Conservation (phyloP, 2,329 filamentous ascomycete species). For the Cylindrodendrum hubeiense region DNA sequence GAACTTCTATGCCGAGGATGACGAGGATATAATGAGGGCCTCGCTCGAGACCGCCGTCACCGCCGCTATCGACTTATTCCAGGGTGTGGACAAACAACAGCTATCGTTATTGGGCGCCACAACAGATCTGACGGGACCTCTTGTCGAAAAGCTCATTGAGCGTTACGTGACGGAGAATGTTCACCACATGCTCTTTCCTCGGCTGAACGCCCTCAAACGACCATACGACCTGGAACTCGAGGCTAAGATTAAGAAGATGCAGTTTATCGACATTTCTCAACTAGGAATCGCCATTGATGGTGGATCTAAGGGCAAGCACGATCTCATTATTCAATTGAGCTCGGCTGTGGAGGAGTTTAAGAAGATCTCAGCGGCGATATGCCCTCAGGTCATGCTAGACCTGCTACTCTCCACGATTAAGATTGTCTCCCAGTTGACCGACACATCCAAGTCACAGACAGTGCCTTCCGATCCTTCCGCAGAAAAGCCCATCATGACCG, state of each 20-base stretch:
- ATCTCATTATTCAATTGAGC: slow-evolving; percentile 80
- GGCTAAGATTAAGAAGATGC: slow-evolving; percentile 91
- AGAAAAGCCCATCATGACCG: slow-evolving; percentile 70
- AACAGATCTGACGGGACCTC: slow-evolving; percentile 90
- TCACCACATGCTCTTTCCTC: slow-evolving; percentile 89
- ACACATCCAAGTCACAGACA: slow-evolving; percentile 59
- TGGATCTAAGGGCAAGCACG: slow-evolving; percentile 81
- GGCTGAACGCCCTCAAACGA: slow-evolving; percentile 81
- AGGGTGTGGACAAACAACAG: slow-evolving; percentile 95
- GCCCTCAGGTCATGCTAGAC: slow-evolving; percentile 91
- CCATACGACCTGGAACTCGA: slow-evolving; percentile 90
- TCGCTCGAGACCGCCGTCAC: slow-evolving; percentile 94
- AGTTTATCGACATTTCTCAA: slow-evolving; percentile 93
- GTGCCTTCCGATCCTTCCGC: slow-evolving; percentile 50
- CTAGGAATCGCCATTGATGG: slow-evolving; percentile 89
- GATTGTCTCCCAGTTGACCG: slow-evolving; percentile 77
- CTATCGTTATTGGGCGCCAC: slow-evolving; percentile 91
- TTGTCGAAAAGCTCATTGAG: slow-evolving; percentile 95
- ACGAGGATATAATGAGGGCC: slow-evolving; percentile 90
- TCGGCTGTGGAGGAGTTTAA: slow-evolving; percentile 90
- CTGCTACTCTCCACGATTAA: slow-evolving; percentile 85
- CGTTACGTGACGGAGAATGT: slow-evolving; percentile 94
- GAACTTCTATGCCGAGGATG: slow-evolving; percentile 84
- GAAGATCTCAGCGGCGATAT: slow-evolving; percentile 81
- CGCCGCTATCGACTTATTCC: slow-evolving; percentile 93